Conservation (phyloP, 2,329 filamentous ascomycete species). For the Aspergillus sojae region DNA sequence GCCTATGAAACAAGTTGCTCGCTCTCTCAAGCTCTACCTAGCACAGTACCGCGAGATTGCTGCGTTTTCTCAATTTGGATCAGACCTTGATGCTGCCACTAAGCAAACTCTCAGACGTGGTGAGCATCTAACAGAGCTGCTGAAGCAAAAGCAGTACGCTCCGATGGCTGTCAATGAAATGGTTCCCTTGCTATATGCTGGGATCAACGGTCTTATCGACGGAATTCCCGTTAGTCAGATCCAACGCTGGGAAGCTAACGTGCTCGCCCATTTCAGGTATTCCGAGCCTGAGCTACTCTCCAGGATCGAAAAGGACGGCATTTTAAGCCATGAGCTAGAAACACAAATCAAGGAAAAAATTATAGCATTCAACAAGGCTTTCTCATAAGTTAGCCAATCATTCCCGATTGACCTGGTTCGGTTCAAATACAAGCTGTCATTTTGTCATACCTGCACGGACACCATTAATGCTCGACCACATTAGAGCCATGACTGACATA, state of each 20-base stretch:
- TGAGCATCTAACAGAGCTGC: constrained; percentile 97
- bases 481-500: too few relatives aligned
- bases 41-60: constrained; percentile 99
- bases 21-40: constrained; percentile 99
- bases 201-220: constrained; percentile 98
- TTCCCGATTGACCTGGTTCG: too few relatives aligned
- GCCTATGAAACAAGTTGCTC: constrained; percentile 99
- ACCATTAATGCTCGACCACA: too few relatives aligned
- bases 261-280: constrained; percentile 86
- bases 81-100: constrained; percentile 96
- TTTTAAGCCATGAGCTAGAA: too few relatives aligned
- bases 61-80: constrained; percentile 99
- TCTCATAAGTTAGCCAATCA: too few relatives aligned
- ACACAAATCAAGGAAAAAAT: too few relatives aligned
- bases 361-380: too few relatives aligned
- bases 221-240: constrained; percentile 86
- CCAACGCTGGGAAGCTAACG: constrained; percentile 90
- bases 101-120: constrained; percentile 98
- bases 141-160: constrained; percentile 99
- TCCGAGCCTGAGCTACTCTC: constrained; percentile 75
- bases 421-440: too few relatives aligned
- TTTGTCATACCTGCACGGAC: too few relatives aligned
- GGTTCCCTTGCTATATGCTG: constrained; percentile 98
- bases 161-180: constrained; percentile 99
- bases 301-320: constrained; percentile 90